These are phyloP conservation scores for Blumeria hordei DNA, from an alignment of 2,329 filamentous ascomycete genomes.

Conservation along the genomic window DNA sequence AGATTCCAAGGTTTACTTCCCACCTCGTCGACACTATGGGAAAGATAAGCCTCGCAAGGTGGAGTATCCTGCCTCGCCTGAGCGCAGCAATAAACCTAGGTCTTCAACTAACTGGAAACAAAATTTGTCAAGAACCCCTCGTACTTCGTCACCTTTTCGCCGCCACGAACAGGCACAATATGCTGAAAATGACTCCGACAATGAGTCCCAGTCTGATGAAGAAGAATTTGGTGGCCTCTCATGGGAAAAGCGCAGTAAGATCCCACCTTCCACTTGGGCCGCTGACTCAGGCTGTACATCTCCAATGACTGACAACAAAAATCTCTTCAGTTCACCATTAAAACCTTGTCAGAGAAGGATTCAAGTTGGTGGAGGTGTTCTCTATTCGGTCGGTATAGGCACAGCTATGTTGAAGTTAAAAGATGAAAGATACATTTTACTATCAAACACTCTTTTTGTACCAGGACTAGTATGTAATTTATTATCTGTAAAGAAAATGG, in stretches of 20 bases:
- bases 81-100: no score
- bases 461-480: not conserved
- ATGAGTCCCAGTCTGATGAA: no score
- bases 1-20: no score
- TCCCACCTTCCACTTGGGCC: not conserved
- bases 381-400: not conserved
- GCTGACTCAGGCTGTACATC: not conserved
- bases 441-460: slow-evolving; percentile 1
- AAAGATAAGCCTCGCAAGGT: no score
- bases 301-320: not conserved
- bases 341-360: not conserved
- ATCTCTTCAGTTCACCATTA: not conserved
- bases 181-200: not conserved
- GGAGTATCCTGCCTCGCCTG: no score
- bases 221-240: not conserved
- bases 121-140: no score
- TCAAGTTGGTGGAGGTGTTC: not conserved
- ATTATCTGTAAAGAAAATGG: slow-evolving; percentile 1
- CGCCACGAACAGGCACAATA: not conserved
- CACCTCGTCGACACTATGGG: no score
- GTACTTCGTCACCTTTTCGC: not conserved
- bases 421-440: not conserved
- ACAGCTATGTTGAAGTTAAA: not conserved
- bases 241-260: not conserved
- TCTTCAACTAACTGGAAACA: no score